A percentile compares a stretch with the other conserved stretches of the same genome.
These are phyloP conservation scores for Wallacemonas rigidus DNA, from an alignment of 208 protist species.

Conservation along the genomic window DNA sequence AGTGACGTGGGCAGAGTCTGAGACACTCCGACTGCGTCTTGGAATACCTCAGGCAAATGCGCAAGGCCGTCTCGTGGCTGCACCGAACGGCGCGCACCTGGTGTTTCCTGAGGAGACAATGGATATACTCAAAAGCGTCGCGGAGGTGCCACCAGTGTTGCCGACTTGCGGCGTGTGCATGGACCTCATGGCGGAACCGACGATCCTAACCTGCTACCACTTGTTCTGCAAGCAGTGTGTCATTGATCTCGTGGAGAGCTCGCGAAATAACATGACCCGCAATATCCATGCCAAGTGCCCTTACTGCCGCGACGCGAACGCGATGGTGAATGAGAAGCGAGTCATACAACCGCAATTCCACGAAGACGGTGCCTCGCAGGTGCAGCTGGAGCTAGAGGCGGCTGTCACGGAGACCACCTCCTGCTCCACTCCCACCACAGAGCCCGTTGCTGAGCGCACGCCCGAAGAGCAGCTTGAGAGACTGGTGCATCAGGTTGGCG, in stretches of 20 bases:
- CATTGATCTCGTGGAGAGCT: conserved; percentile 37
- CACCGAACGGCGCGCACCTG: background rate
- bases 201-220: conserved; percentile 53
- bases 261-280: conserved; percentile 22
- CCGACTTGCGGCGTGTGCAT: conserved; percentile 51
- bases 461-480: conserved; percentile 20
- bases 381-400: conserved; percentile 23
- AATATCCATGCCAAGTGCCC: conserved; percentile 40
- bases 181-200: conserved; percentile 48
- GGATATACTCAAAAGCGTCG: conserved; percentile 30
- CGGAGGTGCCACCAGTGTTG: conserved; percentile 35
- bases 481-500: conserved; percentile 25
- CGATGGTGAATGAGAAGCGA: conserved; percentile 25
- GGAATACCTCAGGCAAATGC: background rate
- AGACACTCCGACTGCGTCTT: conserved; percentile 8
- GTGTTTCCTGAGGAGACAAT: conserved; percentile 35
- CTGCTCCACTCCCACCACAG: background rate
- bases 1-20: conserved; percentile 30
- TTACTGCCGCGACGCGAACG: conserved; percentile 41
- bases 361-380: conserved; percentile 4
- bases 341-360: conserved; percentile 8
- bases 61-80: background rate
- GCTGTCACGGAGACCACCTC: conserved; percentile 11
- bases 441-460: background rate
- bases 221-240: conserved; percentile 68